Percentiles rank a stretch among this genome's conserved stretches.
Evolutionary conservation across 208 protist species (phyloP).

Genomic region (Blechomonas ayalai): DNA sequence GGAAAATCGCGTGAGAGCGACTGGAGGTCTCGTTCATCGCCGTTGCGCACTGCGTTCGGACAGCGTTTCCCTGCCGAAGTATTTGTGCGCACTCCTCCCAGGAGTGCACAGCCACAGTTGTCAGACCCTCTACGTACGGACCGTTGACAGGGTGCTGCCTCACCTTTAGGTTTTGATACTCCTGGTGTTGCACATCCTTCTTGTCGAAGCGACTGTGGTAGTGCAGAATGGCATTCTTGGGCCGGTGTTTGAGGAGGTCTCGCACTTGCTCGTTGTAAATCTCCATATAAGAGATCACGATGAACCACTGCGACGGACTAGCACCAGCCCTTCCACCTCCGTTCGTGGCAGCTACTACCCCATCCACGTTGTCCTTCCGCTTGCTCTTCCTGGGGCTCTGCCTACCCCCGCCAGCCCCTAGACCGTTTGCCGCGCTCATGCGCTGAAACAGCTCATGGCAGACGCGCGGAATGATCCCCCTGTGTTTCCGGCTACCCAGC

Average conservation of each 20-base stretch:
- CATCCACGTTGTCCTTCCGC: not conserved
- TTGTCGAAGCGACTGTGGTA: constrained; percentile 55
- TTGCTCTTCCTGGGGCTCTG: not conserved
- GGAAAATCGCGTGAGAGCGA: constrained; percentile 95
- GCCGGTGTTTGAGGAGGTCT: constrained; percentile 66
- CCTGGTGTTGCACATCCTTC: constrained; percentile 33
- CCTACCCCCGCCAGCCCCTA: not conserved
- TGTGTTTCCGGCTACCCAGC: constrained; percentile 57
- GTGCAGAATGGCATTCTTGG: constrained; percentile 39
- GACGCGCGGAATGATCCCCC: constrained; percentile 70
- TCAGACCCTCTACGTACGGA: constrained; percentile 76
- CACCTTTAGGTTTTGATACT: constrained; percentile 55
- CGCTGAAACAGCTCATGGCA: constrained; percentile 46
- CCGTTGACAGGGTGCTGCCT: constrained; percentile 56
- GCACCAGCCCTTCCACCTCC: not conserved
- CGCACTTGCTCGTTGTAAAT: constrained; percentile 85
- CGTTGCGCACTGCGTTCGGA: constrained; percentile 68
- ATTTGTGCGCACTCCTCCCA: constrained; percentile 58
- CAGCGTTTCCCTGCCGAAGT: constrained; percentile 58
- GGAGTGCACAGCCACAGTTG: constrained; percentile 46
- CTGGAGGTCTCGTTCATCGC: constrained; percentile 87
- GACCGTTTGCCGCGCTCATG: constrained; percentile 3
- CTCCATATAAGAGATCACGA: constrained; percentile 80
- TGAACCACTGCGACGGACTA: not conserved
- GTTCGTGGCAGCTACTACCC: not conserved